Evolutionary conservation across 2,329 filamentous ascomycete species (phyloP).

Genomic region (Fusarium falciforme): DNA sequence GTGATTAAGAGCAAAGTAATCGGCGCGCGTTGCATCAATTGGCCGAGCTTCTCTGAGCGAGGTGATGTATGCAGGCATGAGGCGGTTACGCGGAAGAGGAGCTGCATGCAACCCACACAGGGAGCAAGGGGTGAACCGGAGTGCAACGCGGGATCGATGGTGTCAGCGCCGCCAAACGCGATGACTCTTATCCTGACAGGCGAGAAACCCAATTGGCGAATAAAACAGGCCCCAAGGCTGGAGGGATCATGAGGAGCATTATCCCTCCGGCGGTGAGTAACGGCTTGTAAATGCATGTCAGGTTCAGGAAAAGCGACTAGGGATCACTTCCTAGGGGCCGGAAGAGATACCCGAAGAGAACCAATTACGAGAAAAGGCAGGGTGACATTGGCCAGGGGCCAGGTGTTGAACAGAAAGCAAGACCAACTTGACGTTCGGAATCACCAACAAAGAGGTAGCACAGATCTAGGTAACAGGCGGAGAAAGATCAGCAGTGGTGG

Average conservation of each 20-base stretch:
- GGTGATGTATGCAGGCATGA: not conserved
- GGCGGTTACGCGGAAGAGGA: slow-evolving; percentile 20
- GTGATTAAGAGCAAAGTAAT: not conserved
- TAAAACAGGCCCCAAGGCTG: not conserved
- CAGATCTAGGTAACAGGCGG: not conserved
- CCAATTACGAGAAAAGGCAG: slow-evolving; percentile 19
- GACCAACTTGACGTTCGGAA: not conserved
- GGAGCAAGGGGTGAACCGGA: slow-evolving; percentile 18
- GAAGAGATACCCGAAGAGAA: not conserved
- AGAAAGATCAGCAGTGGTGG: not conserved
- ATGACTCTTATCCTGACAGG: not conserved
- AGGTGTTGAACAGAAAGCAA: not conserved
- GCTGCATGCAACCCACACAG: slow-evolving; percentile 28
- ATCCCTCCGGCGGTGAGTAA: slow-evolving; percentile 3
- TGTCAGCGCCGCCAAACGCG: not conserved
- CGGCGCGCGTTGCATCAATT: slow-evolving; percentile 9
- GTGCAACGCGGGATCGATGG: not conserved
- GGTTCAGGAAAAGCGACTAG: not conserved
- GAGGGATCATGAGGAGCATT: not conserved
- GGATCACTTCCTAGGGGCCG: not conserved
- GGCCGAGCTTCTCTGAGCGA: slow-evolving; percentile 13
- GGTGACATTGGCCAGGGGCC: slow-evolving; percentile 8
- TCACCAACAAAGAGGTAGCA: not conserved
- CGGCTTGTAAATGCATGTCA: slow-evolving; percentile 3
- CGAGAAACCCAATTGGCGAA: slow-evolving; percentile 1